These are phyloP conservation scores for Poterioochromonas sp. DNA, from an alignment of 352 stramenopile genomes.

Conservation along the genomic window DNA sequence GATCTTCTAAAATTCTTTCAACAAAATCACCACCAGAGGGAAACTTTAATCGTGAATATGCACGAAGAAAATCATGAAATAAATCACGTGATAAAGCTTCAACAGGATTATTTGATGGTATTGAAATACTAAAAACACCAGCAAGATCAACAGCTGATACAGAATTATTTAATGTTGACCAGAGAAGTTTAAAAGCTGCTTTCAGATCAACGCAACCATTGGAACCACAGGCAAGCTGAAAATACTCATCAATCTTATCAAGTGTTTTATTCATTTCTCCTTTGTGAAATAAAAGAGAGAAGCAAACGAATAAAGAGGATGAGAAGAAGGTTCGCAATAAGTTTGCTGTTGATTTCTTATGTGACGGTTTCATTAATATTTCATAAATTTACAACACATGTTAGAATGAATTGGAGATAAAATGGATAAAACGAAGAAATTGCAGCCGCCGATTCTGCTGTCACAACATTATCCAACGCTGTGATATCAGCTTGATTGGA, in stretches of 20 bases:
- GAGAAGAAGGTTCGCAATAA: no score
- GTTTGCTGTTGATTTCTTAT: no score
- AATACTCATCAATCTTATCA: slow-evolving; percentile 1
- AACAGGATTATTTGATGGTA: neutral
- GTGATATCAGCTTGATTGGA: no score
- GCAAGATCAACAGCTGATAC: slow-evolving; percentile 18
- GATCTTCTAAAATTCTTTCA: slow-evolving; percentile 18
- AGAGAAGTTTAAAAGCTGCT: neutral
- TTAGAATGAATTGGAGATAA: no score
- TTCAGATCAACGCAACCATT: neutral
- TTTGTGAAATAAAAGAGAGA: no score
- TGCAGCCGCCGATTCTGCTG: no score
- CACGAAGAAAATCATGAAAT: slow-evolving; percentile 21
- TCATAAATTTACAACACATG: no score
- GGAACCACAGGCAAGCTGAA: neutral
- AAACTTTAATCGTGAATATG: slow-evolving; percentile 17
- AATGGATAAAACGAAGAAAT: no score
- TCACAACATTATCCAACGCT: no score
- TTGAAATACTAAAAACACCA: neutral
- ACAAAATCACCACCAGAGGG: neutral
- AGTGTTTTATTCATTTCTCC: neutral
- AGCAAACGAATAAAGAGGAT: no score
- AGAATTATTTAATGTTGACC: neutral
- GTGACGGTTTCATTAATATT: no score
- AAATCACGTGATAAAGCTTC: neutral